These are phyloP conservation scores for Eryngium alpinum DNA, from an alignment of 140 eudicot species.

Conservation along the genomic window DNA sequence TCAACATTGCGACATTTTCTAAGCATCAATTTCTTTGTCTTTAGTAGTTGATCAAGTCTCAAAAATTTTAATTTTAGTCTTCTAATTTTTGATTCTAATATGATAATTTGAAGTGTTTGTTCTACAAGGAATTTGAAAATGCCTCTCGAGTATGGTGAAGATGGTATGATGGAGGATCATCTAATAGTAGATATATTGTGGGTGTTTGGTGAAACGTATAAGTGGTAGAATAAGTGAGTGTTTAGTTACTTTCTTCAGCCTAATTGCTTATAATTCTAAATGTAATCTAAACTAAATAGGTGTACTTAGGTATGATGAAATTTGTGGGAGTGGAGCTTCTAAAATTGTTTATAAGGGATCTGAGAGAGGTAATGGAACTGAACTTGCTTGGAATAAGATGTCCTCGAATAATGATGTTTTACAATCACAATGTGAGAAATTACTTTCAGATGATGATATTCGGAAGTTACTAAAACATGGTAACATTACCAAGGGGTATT, in stretches of 20 bases:
- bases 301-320: conserved; percentile 12
- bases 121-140: not conserved
- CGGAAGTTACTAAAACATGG: conserved; percentile 37
- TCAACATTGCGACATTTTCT: not conserved
- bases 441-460: conserved; percentile 19
- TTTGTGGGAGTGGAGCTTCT: conserved; percentile 8
- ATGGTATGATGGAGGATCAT: conserved; percentile 12
- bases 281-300: too few relatives aligned
- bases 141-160: not conserved
- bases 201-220: too few relatives aligned
- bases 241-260: too few relatives aligned
- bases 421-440: conserved; percentile 7
- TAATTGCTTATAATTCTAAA: too few relatives aligned
- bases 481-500: conserved; percentile 40
- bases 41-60: not conserved
- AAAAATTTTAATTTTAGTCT: not conserved
- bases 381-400: conserved; percentile 16
- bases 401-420: not conserved
- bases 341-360: conserved; percentile 15
- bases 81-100: not conserved
- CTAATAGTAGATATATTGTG: not conserved
- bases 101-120: not conserved
- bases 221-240: too few relatives aligned
- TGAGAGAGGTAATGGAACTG: conserved; percentile 13
- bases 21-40: not conserved